Conservation (phyloP, 345 rosid species). For the Fremontodendron californicum region DNA sequence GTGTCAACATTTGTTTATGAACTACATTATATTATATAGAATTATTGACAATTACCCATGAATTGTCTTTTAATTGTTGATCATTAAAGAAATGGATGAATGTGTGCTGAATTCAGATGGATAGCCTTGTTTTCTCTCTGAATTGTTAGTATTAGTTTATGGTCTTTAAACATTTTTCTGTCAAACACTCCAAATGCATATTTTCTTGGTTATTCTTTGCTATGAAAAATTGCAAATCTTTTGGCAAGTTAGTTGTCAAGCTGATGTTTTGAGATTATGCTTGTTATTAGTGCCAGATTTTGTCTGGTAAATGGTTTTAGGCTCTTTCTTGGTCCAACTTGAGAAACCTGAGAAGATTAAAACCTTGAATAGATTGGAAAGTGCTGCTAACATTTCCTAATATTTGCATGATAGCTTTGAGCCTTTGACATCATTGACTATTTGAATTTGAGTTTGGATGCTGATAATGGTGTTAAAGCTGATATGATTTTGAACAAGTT, state of each 20-base stretch:
- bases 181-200: not conserved
- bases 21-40: not conserved
- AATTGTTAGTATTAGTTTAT: not conserved
- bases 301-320: not conserved
- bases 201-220: not conserved
- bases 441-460: not conserved
- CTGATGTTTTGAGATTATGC: not conserved
- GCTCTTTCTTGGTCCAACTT: not conserved
- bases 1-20: not conserved
- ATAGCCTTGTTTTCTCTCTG: not conserved
- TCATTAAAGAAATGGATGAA: not conserved
- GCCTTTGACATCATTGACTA: not conserved
- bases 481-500: not conserved
- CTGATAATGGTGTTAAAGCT: not conserved
- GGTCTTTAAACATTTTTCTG: not conserved
- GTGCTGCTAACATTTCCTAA: not conserved
- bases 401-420: constrained; percentile 1
- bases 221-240: not conserved
- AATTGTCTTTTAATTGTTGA: not conserved
- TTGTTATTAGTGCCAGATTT: not conserved
- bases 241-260: not conserved
- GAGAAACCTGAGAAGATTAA: not conserved
- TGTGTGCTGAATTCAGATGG: not conserved
- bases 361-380: not conserved
- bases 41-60: not conserved